These are phyloP conservation scores for Cutaneotrichosporon mucoides DNA, from an alignment of 1,284 basidiomycete genomes.

Conservation along the genomic window DNA sequence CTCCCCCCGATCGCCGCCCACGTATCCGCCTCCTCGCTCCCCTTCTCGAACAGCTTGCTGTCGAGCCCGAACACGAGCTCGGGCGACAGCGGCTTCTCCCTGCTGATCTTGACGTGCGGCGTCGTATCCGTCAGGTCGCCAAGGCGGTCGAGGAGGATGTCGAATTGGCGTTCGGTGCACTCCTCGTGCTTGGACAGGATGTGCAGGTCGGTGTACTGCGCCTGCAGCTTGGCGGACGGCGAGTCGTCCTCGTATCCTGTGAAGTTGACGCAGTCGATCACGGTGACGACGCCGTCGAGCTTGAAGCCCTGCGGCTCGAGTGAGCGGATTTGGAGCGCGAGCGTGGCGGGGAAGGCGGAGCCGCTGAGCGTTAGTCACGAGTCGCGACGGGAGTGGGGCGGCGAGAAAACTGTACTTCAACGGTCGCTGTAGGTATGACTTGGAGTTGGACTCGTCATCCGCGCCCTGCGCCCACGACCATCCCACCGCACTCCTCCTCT, in stretches of 20 bases:
- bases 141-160: conserved; percentile 78
- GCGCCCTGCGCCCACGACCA: no score
- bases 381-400: neutral
- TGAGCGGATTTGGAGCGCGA: conserved; percentile 85
- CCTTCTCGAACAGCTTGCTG: conserved; percentile 63
- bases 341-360: conserved; percentile 67
- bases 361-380: conserved; percentile 54
- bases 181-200: conserved; percentile 88
- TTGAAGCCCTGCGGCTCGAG: conserved; percentile 71
- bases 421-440: neutral
- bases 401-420: neutral
- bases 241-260: conserved; percentile 82
- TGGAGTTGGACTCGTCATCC: neutral
- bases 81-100: conserved; percentile 52
- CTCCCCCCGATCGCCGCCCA: conserved; percentile 29
- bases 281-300: conserved; percentile 82
- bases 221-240: conserved; percentile 83
- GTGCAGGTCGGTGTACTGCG: conserved; percentile 85
- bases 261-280: conserved; percentile 83
- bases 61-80: conserved; percentile 76
- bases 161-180: conserved; percentile 65
- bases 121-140: conserved; percentile 81
- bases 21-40: conserved; percentile 30
- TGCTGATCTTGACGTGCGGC: conserved; percentile 67
- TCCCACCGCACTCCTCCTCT: no score